A percentile compares a stretch with the other conserved stretches of the same genome.
Conservation (phyloP, 106 monocot genomes). For the Dendrobium huoshanense region DNA sequence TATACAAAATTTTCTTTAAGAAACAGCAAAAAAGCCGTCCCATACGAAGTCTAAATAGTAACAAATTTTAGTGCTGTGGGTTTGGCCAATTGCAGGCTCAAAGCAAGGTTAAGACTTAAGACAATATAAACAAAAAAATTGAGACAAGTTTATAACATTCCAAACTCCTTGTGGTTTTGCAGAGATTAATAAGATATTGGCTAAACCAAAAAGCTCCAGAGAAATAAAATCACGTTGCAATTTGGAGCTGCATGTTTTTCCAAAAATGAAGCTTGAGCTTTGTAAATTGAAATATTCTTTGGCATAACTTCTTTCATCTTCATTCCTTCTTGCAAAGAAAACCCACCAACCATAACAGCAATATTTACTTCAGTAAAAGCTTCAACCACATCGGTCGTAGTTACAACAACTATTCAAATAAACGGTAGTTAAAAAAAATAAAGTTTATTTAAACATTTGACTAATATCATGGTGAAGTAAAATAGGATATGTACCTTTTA, state of each 20-base stretch:
- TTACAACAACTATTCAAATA: conserved; percentile 52
- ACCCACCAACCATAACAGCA: conserved; percentile 93
- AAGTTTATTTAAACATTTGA: too few species aligned
- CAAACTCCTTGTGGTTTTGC: too few species aligned
- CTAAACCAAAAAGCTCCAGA: neutral
- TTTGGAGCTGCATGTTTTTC: conserved; percentile 77
- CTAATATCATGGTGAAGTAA: neutral
- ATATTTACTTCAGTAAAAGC: conserved; percentile 75
- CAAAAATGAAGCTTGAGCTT: conserved; percentile 78
- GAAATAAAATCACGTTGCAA: conserved; percentile 56
- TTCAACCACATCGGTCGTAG: conserved; percentile 80
- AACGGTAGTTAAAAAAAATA: neutral
- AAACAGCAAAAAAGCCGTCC: too few species aligned
- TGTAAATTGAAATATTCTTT: conserved; percentile 93
- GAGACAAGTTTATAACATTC: too few species aligned
- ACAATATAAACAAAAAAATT: too few species aligned
- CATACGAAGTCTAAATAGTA: too few species aligned
- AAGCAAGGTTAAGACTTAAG: too few species aligned
- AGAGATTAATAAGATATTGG: too few species aligned
- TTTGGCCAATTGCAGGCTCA: too few species aligned
- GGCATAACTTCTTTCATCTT: conserved; percentile 95
- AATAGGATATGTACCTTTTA: conserved; percentile 37
- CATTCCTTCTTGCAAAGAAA: conserved; percentile 92
- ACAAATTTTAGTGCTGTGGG: too few species aligned
- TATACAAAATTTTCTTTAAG: too few species aligned